These are phyloP conservation scores for Fusarium multiceps DNA, from an alignment of 2,329 filamentous ascomycete genomes.

Conservation along the genomic window DNA sequence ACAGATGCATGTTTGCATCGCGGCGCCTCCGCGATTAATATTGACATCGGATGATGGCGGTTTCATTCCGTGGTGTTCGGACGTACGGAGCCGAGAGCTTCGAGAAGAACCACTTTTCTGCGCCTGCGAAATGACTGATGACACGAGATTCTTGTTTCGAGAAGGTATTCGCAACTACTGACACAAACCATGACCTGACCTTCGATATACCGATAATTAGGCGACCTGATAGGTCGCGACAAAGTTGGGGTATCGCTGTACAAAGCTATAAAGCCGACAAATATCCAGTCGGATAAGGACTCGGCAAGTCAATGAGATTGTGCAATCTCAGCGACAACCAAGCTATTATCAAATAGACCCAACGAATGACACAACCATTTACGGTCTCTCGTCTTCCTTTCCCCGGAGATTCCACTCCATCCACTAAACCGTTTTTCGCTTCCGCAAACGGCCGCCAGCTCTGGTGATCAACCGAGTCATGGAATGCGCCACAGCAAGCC, in stretches of 20 bases:
- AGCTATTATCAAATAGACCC: neutral
- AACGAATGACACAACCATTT: neutral
- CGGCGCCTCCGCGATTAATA: neutral
- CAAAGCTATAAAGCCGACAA: neutral
- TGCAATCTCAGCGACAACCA: neutral
- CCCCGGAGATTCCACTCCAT: neutral
- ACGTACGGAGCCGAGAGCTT: neutral
- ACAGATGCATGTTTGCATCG: neutral
- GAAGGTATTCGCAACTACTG: neutral
- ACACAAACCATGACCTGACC: too few species aligned
- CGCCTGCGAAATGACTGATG: neutral
- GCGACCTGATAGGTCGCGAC: neutral
- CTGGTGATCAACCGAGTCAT: neutral
- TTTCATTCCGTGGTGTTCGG: neutral
- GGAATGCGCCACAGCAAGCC: neutral
- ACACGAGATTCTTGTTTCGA: neutral
- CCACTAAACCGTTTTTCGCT: neutral
- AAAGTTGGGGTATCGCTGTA: neutral
- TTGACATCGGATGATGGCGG: neutral
- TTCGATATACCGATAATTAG: neutral
- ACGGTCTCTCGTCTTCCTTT: neutral
- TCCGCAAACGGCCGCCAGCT: neutral
- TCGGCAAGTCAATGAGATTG: neutral
- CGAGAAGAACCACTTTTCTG: neutral
- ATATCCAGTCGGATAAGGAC: neutral